Evolutionary conservation across 2,329 filamentous ascomycete genomes (phyloP).

Genomic region (Zymoseptoria ardabiliae): DNA sequence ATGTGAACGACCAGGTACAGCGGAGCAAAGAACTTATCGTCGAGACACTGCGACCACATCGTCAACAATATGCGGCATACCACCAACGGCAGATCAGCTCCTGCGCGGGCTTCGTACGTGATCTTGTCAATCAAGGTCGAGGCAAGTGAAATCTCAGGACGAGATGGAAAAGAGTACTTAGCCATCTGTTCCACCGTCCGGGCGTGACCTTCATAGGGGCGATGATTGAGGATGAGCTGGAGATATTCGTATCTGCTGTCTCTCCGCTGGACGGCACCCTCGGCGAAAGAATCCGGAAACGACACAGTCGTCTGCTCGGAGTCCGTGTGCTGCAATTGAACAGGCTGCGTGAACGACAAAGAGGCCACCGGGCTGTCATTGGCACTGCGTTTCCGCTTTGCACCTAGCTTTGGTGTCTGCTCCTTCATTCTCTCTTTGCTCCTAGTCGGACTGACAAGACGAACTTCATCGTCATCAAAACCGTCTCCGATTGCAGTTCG

Average conservation of each 20-base stretch:
- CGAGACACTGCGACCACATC: constrained; percentile 61
- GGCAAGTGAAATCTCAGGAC: constrained; percentile 55
- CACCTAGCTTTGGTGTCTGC: constrained; percentile 53
- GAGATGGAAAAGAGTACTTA: constrained; percentile 57
- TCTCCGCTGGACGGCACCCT: constrained; percentile 2
- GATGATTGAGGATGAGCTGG: constrained; percentile 58
- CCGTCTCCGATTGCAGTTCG: constrained; percentile 51
- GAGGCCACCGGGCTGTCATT: constrained; percentile 60
- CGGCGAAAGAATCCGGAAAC: neutral
- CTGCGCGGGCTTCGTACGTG: constrained; percentile 44
- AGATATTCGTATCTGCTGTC: constrained; percentile 37
- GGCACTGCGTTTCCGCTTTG: constrained; percentile 60
- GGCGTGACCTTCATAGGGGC: constrained; percentile 47
- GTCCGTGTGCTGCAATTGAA: constrained; percentile 16
- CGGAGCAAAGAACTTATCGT: constrained; percentile 56
- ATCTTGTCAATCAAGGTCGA: constrained; percentile 61
- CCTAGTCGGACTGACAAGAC: constrained; percentile 24
- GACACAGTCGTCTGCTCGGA: constrained; percentile 12
- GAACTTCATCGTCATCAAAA: constrained; percentile 62
- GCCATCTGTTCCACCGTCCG: constrained; percentile 62
- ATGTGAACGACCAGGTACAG: constrained; percentile 60
- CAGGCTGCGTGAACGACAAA: constrained; percentile 23
- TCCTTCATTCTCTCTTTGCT: constrained; percentile 46
- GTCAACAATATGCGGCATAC: constrained; percentile 58
- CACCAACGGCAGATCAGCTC: constrained; percentile 52